Evolutionary conservation across 164 flowering plant genomes (phyloP).

Genomic region (Echeveria elegans): DNA sequence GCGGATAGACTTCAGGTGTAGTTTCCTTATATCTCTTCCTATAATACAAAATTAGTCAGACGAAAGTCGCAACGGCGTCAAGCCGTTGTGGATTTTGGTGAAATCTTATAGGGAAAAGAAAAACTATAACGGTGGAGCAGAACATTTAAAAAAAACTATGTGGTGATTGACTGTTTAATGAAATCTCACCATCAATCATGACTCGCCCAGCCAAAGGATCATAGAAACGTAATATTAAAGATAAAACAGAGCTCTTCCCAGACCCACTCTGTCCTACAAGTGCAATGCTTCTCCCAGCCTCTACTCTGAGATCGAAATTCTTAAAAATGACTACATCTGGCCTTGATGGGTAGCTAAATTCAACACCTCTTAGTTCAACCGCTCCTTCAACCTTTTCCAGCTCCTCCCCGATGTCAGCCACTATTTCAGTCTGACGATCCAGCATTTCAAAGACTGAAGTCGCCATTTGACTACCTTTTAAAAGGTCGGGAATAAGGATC

Average conservation of each 20-base stretch:
- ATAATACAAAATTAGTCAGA: constrained; percentile 9
- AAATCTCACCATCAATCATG: constrained; percentile 55
- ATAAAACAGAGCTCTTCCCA: constrained; percentile 85
- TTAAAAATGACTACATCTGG: constrained; percentile 70
- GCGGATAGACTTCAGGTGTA: constrained; percentile 66
- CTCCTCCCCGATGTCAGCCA: constrained; percentile 70
- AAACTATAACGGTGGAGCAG: neutral
- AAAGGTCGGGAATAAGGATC: constrained; percentile 82
- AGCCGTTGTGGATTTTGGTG: neutral
- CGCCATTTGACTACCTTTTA: constrained; percentile 84
- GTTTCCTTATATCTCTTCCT: constrained; percentile 85
- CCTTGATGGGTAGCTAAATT: constrained; percentile 90
- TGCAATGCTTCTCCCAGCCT: constrained; percentile 77
- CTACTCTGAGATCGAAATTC: constrained; percentile 62
- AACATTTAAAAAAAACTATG: neutral
- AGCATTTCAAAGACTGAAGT: constrained; percentile 81
- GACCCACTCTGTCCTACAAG: constrained; percentile 95
- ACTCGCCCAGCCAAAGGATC: constrained; percentile 80
- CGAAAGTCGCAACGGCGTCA: no score
- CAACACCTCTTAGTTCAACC: constrained; percentile 59
- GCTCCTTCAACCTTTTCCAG: constrained; percentile 55
- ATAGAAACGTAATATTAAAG: constrained; percentile 79
- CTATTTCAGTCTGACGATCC: constrained; percentile 59
- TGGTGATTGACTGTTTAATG: neutral
- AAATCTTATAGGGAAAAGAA: neutral